phyloP scores from a whole-genome alignment of 441 rosid genomes.

The Syzygium malaccense region DNA sequence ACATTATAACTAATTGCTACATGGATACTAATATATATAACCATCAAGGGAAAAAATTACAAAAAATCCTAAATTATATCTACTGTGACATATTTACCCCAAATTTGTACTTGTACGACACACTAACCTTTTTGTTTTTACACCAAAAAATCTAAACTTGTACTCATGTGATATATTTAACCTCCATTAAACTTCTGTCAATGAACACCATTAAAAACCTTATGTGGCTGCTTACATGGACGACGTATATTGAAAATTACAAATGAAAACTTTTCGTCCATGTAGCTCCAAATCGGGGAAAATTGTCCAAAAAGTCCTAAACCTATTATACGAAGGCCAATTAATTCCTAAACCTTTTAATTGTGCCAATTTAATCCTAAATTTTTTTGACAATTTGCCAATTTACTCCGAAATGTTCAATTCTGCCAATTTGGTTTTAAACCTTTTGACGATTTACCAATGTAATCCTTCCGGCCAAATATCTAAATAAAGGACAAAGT shows the following conservation, averaged over 20 bases:
- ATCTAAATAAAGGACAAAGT: background rate
- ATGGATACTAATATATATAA: background rate
- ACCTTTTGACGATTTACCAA: too few species aligned
- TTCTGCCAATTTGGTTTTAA: too few species aligned
- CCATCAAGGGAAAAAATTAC: background rate
- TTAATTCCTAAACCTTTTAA: too few species aligned
- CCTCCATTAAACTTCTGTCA: accelerated
- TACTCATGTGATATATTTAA: background rate
- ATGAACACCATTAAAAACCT: background rate
- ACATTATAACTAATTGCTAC: background rate
- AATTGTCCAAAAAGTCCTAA: too few species aligned
- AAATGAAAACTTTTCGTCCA: accelerated
- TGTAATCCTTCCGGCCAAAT: background rate
- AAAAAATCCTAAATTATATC: background rate
- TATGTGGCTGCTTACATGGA: background rate
- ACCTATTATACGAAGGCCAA: too few species aligned
- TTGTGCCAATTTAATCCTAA: background rate
- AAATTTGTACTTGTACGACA: too few species aligned
- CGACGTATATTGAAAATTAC: background rate
- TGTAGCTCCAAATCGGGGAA: too few species aligned
- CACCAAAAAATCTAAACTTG: too few species aligned
- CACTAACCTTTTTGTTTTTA: too few species aligned
- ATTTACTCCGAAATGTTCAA: background rate
- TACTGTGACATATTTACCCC: accelerated
- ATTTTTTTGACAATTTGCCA: background rate